Base-by-base conservation (phyloP, 805 yeast species). In the Ogataea ramenticola region DNA sequence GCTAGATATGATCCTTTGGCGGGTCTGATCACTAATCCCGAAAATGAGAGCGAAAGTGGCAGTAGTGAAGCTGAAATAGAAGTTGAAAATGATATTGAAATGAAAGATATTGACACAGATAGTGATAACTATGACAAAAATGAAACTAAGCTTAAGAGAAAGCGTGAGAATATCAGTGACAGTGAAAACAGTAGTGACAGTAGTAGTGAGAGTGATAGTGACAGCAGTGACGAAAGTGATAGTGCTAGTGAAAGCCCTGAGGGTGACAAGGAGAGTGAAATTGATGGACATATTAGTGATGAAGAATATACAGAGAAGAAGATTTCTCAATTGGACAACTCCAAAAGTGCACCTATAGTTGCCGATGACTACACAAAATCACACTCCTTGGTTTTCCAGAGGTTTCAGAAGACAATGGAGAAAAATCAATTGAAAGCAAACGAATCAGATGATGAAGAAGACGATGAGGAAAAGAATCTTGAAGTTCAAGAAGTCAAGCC, bases 1-100 rank as follows among this genome's bases (percentile, higher is more conserved):
- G 72, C 75, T 15, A 67, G 87, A 57, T 81, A 75, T 53, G 85
- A 78, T 50, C 86, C 86, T 10, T 19, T 17, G 57, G 57, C 35
- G 9, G 41, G n/a, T 7, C 3, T 30, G 14, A 33, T 19, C 9
- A 14, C 67, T 60, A 19, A 63, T 61, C 45, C 68, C 67, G 50
- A 49, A 11, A 58, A 46, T 49, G 60, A 47, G 40, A 53, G 43
- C 40, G 36, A 45, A 44, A 40, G 44, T 43, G 36, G 40, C 42
- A 52, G 40, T 39, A 44, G 34, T 35, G 33, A 40, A n/a, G 16
- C 15, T 30, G 34, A 39, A 12, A 52, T 47, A 27, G 39, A 40
- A 24, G 62, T 66, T 46, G 62, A 58, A 31, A 63, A 62, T 36
- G 67, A 67, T 26, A 64, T 67, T 51, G 57, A 57, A 38, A 79